phyloP scores from a whole-genome alignment of 2,329 filamentous ascomycete species.

The Claviceps spartinae region DNA sequence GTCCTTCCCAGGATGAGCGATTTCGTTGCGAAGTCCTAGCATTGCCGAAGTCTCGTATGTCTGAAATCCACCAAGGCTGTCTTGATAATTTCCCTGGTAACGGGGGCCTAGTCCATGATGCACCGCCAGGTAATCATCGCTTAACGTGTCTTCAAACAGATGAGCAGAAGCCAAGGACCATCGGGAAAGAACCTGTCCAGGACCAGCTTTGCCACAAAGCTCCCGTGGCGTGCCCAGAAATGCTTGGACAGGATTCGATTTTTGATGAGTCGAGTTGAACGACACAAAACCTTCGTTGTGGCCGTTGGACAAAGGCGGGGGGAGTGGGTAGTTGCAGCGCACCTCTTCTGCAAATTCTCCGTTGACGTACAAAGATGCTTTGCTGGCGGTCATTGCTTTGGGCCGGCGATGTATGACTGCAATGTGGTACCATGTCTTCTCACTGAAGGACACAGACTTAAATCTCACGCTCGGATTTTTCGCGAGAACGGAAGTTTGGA shows the following conservation, averaged over 20 bases:
- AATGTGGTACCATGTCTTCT: constrained; percentile 83
- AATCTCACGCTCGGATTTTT: constrained; percentile 83
- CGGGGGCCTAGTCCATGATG: constrained; percentile 79
- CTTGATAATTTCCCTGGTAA: constrained; percentile 93
- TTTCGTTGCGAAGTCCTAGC: constrained; percentile 81
- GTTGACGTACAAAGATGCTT: constrained; percentile 79
- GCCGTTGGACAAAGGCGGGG: constrained; percentile 49
- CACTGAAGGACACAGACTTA: constrained; percentile 65
- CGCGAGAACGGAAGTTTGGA: constrained; percentile 87
- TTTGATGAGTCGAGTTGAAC: constrained; percentile 43
- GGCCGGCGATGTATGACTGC: constrained; percentile 72
- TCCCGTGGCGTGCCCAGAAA: constrained; percentile 89
- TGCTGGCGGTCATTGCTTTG: constrained; percentile 61
- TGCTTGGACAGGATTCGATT: constrained; percentile 64
- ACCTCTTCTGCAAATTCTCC: constrained; percentile 90
- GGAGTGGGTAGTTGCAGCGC: constrained; percentile 75
- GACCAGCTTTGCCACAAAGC: constrained; percentile 61
- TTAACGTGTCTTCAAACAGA: constrained; percentile 74
- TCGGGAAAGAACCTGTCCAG: constrained; percentile 59
- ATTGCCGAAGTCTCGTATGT: constrained; percentile 90
- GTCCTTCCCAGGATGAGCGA: constrained; percentile 77
- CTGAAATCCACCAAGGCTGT: constrained; percentile 88
- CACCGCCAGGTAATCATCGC: constrained; percentile 83
- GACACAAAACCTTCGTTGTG: constrained; percentile 58
- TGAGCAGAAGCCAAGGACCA: constrained; percentile 89